phyloP scores from a whole-genome alignment of 2,329 filamentous ascomycete species.

The Talaromyces verruculosus region DNA sequence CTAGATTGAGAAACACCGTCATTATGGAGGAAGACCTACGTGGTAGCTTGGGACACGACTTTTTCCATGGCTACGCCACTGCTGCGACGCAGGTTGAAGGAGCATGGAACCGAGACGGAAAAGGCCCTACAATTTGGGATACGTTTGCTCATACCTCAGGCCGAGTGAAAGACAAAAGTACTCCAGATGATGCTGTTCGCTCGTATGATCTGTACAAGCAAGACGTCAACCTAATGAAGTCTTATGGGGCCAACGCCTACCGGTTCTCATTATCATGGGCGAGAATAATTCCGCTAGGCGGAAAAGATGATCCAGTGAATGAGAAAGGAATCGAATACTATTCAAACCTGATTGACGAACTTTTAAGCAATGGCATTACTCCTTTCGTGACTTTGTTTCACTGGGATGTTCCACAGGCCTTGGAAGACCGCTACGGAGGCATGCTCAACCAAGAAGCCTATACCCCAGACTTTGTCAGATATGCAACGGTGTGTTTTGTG shows the following conservation, averaged over 20 bases:
- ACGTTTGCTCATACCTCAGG: constrained; percentile 71
- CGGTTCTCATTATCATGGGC: constrained; percentile 76
- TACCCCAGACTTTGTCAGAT: constrained; percentile 72
- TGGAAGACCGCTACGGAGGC: constrained; percentile 75
- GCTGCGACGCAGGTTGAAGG: constrained; percentile 68
- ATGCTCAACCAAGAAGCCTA: constrained; percentile 74
- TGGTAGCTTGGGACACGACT: constrained; percentile 29
- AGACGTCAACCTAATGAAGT: constrained; percentile 72
- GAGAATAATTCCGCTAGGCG: constrained; percentile 75
- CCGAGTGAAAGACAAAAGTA: constrained; percentile 73
- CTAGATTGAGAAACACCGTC: not conserved
- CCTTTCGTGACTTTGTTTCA: constrained; percentile 79
- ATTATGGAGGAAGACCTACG: constrained; percentile 27
- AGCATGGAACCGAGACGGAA: constrained; percentile 67
- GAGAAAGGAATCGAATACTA: constrained; percentile 74
- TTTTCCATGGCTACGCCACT: constrained; percentile 34
- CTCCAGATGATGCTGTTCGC: constrained; percentile 73
- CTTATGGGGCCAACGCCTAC: constrained; percentile 69
- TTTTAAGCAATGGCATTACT: constrained; percentile 68
- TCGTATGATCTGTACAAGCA: constrained; percentile 73
- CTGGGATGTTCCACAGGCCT: constrained; percentile 74
- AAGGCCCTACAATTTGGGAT: constrained; percentile 79
- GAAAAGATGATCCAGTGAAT: constrained; percentile 73
- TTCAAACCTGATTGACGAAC: constrained; percentile 70
- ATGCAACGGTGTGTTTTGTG: constrained; percentile 72